Evolutionary conservation across 2,329 filamentous ascomycete genomes (phyloP).

Genomic region (Fusarium euwallaceae): DNA sequence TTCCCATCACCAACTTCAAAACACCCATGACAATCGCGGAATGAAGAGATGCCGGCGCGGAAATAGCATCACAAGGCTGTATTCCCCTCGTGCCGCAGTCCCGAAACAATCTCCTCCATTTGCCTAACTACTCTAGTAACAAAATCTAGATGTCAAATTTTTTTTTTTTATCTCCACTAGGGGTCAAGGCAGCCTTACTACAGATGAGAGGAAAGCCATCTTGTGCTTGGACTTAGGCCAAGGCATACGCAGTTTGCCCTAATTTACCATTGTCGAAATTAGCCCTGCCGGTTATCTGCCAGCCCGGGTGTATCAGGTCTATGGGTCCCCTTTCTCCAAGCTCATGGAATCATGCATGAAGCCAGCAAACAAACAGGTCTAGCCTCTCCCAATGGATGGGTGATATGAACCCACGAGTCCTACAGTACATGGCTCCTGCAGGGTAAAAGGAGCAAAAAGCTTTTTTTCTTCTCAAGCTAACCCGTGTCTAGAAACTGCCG

Average conservation of each 20-base stretch:
- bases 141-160: not conserved
- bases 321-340: constrained; percentile 8
- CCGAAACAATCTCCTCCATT: not conserved
- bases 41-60: not conserved
- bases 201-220: not conserved
- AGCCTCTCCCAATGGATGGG: not conserved
- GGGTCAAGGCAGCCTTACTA: not conserved
- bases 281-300: constrained; percentile 1
- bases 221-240: constrained; percentile 15
- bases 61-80: not conserved
- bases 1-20: not conserved
- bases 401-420: not conserved
- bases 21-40: not conserved
- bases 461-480: not conserved
- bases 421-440: not conserved
- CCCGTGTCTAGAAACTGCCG: constrained; percentile 1
- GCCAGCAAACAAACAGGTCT: not conserved
- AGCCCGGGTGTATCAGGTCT: constrained; percentile 23
- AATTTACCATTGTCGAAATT: not conserved
- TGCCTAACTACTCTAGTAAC: not conserved
- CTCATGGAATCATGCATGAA: not conserved
- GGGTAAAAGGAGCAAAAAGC: not conserved
- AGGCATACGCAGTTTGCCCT: constrained; percentile 2
- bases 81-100: not conserved
- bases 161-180: not conserved